Base-by-base conservation (phyloP, 306 rosid species). In the Medicago arabica region DNA sequence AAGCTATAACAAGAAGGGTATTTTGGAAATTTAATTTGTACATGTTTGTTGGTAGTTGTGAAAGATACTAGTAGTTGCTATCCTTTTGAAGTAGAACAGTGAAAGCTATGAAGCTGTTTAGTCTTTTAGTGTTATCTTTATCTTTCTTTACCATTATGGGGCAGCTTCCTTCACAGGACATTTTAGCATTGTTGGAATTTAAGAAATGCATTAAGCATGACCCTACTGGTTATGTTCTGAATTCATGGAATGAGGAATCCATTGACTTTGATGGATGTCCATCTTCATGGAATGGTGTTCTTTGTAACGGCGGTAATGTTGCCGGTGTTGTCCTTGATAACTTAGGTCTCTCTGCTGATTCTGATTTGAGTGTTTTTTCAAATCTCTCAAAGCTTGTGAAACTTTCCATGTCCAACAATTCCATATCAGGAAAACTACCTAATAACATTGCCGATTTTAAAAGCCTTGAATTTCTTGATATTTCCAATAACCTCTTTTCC, bases 111-210 rank as follows among this genome's bases (percentile, higher is more conserved):
- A 90, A 77, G 85, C 75, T 84, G 18, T 50, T 85, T 70, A 70
- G 81, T 61, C 55, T 96, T 82, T 71, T 90, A 72, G 87, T 92
- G 86, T 76, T 89, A 55, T 90, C 81, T 74, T 77, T 92, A 18
- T 88, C 83, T 75, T 84, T 82, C 75, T 73, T 89, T 28, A 85
- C 92, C 6, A 92, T 86, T 67, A 68, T 79, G 89, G 96, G 89
- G 28, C 99, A 96, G 86, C 98, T 96, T 74, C 98, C 98, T 83
- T 96, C 99, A 5, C 98, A 92, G 82, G 99, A 96, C 80, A 96
- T 96, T 75, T 76, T 96, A 83, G 88, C 98, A 54, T 80, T 96
- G 83, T 86, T 96, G 31, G 97, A 88, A 74, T 96, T 96, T 80
- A 92, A 91, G 91, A 96, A 89, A 89, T 86, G 91, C 54, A 78